Evolutionary conservation across 345 rosid species (phyloP), one percentile per base, ranked within the genome.

Genomic region (Lepidium africanum): DNA sequence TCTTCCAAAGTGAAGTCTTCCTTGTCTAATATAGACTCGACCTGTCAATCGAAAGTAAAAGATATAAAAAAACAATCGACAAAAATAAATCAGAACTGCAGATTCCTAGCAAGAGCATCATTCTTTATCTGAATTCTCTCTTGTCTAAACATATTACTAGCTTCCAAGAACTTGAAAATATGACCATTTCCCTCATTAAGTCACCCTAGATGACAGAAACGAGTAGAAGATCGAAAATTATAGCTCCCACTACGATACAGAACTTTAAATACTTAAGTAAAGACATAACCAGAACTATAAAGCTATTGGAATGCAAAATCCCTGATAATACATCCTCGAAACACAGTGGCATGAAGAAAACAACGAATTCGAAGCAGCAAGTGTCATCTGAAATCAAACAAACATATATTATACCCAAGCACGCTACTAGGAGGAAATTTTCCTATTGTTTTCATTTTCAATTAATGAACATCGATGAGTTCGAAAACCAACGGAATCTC

Each of bases 1-100:
- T 91, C 96, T 67, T 89, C 99, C 86, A 95, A 80, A 16, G 96
- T 85, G 78, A 86, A 95, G 66, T 83, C 86, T 80, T 89, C 99
- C 80, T 87, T 91, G 87, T 95, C 96, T 21, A 95, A 77, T 21
- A 95, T 64, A 1, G 97, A 76, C 67, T 95, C 99, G 73, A 95
- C 96, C 99, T 95, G 69, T 71, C 71, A 70, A 58, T 43, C 38
- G 6, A 47, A 59, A 60, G 35, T 19, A 41, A 33, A 6, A 47
- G 40, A 47, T 71, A 41, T 49, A 33, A 40, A 38, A 40, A 42
- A 17, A n/a, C n/a, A n/a, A n/a, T n/a, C 39, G 43, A 38, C 52
- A 5, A 1, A 37, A 25, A 27, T 13, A 11, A 5, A 14, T n/a
- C 38, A 30, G 13, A 48, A 40, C 11, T 5, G n/a, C 51, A 36